Conservation (phyloP, 2,329 filamentous ascomycete species). For the Nannizzia gypsea region DNA sequence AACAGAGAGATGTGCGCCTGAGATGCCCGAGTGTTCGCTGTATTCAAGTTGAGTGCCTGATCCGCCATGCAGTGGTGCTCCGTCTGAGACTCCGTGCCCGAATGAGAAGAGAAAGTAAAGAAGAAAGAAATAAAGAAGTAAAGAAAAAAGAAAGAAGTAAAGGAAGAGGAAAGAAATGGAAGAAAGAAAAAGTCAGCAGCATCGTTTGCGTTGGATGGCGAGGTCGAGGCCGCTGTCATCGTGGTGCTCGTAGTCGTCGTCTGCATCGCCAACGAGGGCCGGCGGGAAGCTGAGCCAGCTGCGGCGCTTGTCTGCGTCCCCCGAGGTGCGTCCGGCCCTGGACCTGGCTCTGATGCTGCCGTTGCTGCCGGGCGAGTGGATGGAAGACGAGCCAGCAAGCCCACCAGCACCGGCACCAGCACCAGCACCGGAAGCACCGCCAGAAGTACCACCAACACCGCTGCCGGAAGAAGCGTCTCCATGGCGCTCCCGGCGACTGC, state of each 20-base stretch:
- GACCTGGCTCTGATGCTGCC: constrained; percentile 24
- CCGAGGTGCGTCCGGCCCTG: constrained; percentile 47
- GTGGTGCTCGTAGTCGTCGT: not conserved
- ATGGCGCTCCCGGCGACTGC: constrained; percentile 41
- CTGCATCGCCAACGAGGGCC: constrained; percentile 20
- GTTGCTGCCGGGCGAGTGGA: no score
- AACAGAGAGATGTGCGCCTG: not conserved
- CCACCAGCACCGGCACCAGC: constrained; percentile 15
- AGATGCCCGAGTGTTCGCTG: not conserved
- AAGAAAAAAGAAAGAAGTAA: not conserved
- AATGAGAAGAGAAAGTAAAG: no score
- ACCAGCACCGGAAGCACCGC: no score
- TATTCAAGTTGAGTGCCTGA: not conserved
- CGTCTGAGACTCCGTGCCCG: not conserved
- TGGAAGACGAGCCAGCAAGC: no score
- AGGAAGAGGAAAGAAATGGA: not conserved
- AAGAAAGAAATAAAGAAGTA: not conserved
- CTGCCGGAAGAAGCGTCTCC: constrained; percentile 33
- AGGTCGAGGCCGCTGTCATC: not conserved
- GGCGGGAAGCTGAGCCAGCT: constrained; percentile 55
- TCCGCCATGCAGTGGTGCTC: not conserved
- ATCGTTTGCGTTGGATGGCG: not conserved
- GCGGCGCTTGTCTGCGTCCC: constrained; percentile 51
- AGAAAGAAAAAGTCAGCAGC: not conserved
- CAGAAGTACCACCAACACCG: no score